A percentile compares a stretch with the other conserved stretches of the same genome.
phyloP scores from a whole-genome alignment of 2,329 filamentous ascomycete species.

The Apiospora marii region DNA sequence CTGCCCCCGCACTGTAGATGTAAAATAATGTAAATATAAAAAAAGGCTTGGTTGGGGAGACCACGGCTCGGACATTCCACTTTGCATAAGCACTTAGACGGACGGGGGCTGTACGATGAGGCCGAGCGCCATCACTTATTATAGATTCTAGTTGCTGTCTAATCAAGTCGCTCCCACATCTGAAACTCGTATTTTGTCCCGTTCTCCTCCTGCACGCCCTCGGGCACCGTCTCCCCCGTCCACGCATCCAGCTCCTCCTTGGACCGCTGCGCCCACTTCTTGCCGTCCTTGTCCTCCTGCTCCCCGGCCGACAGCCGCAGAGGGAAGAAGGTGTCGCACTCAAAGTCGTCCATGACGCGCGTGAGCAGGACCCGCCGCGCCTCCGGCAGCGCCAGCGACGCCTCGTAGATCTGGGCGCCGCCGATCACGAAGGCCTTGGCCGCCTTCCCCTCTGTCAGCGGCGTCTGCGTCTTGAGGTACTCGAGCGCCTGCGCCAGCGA shows the following conservation, averaged over 20 bases:
- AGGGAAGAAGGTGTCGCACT: conserved; percentile 80
- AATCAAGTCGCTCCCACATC: conserved; percentile 70
- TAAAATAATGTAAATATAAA: conserved; percentile 19
- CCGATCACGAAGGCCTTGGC: conserved; percentile 83
- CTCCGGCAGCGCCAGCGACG: conserved; percentile 67
- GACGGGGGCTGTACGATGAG: background rate
- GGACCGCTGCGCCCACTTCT: conserved; percentile 62
- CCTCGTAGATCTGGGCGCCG: conserved; percentile 83
- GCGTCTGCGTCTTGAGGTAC: conserved; percentile 49
- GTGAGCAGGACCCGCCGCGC: conserved; percentile 74
- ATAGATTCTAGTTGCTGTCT: conserved; percentile 4
- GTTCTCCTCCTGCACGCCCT: conserved; percentile 67
- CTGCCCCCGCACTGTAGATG: background rate
- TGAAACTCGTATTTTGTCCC: conserved; percentile 74
- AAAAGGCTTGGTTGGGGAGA: conserved; percentile 1
- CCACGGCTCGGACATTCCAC: conserved; percentile 6
- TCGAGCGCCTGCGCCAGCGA: conserved; percentile 67
- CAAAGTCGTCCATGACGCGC: conserved; percentile 71
- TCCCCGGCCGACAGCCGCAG: conserved; percentile 54
- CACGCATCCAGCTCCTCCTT: conserved; percentile 66
- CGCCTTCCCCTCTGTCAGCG: conserved; percentile 48
- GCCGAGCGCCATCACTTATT: background rate
- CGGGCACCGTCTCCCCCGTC: conserved; percentile 69
- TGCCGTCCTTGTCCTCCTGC: conserved; percentile 37
- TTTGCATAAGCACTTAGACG: conserved; percentile 6